Evolutionary conservation across 805 yeast species (phyloP).

Genomic region (Schwanniomyces vanrijiae): DNA sequence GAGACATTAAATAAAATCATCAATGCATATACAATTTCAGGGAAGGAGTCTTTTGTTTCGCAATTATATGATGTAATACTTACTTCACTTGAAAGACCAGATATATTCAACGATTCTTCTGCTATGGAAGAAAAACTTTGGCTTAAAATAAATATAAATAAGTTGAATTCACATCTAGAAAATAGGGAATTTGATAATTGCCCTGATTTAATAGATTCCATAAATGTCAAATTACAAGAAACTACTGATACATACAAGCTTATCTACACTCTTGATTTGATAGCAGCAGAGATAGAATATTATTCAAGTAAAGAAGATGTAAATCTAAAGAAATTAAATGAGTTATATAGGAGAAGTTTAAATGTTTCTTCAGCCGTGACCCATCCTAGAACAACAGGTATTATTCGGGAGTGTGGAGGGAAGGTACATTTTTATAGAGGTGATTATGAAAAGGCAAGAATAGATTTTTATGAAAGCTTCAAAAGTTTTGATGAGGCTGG

Average conservation of each 20-base stretch:
- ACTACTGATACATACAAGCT: conserved; percentile 47
- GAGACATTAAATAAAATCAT: conserved; percentile 39
- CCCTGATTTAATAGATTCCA: conserved; percentile 26
- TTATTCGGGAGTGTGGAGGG: conserved; percentile 77
- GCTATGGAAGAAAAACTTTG: conserved; percentile 39
- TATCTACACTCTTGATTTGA: conserved; percentile 57
- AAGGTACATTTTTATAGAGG: conserved; percentile 59
- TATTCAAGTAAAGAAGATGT: conserved; percentile 38
- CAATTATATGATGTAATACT: conserved; percentile 32
- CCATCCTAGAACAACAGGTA: conserved; percentile 73
- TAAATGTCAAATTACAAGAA: conserved; percentile 36
- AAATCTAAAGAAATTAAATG: conserved; percentile 38
- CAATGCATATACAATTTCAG: conserved; percentile 27
- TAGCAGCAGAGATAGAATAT: conserved; percentile 65
- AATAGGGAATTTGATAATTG: conserved; percentile 33
- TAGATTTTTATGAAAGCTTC: conserved; percentile 57
- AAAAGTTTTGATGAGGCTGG: conserved; percentile 47
- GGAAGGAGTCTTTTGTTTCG: conserved; percentile 27
- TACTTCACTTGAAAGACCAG: conserved; percentile 16
- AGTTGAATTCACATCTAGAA: conserved; percentile 36
- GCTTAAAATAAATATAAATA: conserved; percentile 48
- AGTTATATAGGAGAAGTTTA: conserved; percentile 46
- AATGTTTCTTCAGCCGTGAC: conserved; percentile 61
- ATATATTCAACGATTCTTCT: conserved; percentile 12
- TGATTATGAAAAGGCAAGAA: conserved; percentile 58